Base-by-base conservation (phyloP, 2,329 filamentous ascomycete species). In the Colletotrichum lupini region DNA sequence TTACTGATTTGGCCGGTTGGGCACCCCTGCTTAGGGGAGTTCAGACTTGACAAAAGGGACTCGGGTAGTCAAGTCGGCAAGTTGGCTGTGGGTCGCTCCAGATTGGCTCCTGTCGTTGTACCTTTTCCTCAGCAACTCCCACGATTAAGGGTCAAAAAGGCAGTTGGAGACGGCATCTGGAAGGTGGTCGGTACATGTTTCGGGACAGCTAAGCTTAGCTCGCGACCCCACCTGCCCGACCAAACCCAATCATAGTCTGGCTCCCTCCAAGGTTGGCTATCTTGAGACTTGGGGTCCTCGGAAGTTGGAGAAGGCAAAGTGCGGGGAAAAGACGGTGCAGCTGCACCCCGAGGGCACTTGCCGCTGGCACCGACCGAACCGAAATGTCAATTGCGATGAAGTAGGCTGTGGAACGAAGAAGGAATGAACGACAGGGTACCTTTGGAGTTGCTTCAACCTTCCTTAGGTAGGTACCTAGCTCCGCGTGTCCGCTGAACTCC, bases 21-120 rank as follows among this genome's bases (percentile, higher is more conserved):
- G 35, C 14, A 73, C 66, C 71, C 60, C 67, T 73, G 66, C 53
- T 22, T 30, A 26, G n/a, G 30, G 56, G 65, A 53, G 26, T 46
- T 55, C 52, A 72, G 52, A 22, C 58, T 59, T 63, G 58, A 72
- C 58, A 42, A 68, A 62, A 52, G 52, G 11, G 28, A 66, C 46
- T 73, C 71, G 71, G 70, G 71, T 70, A 73, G 71, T 70, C 60
- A n/a, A 70, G 71, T 73, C 71, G 71, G 71, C 61, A 73, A 73
- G 60, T 65, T 62, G 67, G 55, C 49, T 32, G 60, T 66, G 71
- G 71, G 60, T 56, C 56, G 46, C 55, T 46, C 26, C 28, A 37
- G n/a, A 35, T 26, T 16, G n/a, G 30, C 32, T 52, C 9, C 42
- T 52, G 60, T 56, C 14, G 67, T n/a, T 46, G 52, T 65, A 28